Evolutionary conservation across 257 asterid species (phyloP).

Genomic region (Solanum dulcamara): DNA sequence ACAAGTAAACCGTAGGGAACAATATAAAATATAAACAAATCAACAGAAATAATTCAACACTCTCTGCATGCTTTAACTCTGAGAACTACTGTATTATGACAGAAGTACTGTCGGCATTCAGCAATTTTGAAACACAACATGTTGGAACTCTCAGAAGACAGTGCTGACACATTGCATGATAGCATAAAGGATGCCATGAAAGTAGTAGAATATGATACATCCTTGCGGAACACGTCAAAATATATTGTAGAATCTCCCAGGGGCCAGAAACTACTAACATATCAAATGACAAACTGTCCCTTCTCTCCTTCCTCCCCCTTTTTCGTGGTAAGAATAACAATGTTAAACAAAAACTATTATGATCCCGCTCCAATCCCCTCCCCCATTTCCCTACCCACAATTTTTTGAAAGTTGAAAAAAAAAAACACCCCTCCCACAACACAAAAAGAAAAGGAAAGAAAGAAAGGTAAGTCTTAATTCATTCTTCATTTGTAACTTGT

Average conservation of each 20-base stretch:
- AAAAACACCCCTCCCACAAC: not conserved
- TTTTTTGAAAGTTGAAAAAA: not conserved
- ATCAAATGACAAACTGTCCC: not conserved
- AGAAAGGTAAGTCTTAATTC: not conserved
- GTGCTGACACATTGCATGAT: not conserved
- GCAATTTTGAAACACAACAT: not conserved
- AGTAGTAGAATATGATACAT: not conserved
- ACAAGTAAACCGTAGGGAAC: not conserved
- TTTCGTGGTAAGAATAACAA: not conserved
- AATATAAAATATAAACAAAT: not conserved
- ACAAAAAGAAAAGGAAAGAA: not conserved
- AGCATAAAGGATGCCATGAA: not conserved
- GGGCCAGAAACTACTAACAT: not conserved
- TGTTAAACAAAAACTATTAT: not conserved
- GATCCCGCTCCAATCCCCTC: not conserved
- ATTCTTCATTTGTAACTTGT: not conserved
- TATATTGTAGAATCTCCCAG: not conserved
- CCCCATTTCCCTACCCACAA: not conserved
- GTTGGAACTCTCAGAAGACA: not conserved
- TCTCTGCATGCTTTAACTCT: not conserved
- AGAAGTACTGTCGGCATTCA: not conserved
- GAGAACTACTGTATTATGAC: not conserved
- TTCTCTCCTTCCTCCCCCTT: not conserved
- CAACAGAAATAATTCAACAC: not conserved
- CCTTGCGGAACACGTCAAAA: not conserved